These are phyloP conservation scores for Narthecium ossifragum DNA, from an alignment of 106 monocot species.

Conservation along the genomic window DNA sequence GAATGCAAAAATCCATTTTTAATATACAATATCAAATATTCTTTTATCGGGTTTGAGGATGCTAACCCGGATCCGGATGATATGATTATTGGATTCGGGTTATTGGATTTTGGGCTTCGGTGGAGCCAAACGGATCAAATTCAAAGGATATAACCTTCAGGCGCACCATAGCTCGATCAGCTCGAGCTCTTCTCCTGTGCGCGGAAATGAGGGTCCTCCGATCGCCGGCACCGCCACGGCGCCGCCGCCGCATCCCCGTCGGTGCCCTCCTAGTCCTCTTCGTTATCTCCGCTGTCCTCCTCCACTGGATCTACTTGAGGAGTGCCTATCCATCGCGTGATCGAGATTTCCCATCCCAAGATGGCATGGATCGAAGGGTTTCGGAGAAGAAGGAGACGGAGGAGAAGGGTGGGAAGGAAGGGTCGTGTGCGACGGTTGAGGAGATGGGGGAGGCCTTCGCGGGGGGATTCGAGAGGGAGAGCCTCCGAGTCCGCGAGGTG, in stretches of 20 bases:
- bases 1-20: too few species aligned
- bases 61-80: too few species aligned
- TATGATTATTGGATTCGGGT: too few species aligned
- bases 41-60: too few species aligned
- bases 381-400: conserved; percentile 1
- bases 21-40: too few species aligned
- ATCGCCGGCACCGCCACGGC: conserved; percentile 1
- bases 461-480: conserved; percentile 37
- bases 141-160: too few species aligned
- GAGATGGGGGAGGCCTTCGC: conserved; percentile 66
- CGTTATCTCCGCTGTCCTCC: conserved; percentile 10
- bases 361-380: not conserved
- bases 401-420: not conserved
- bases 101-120: too few species aligned
- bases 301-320: conserved; percentile 15
- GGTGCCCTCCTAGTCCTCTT: conserved; percentile 12
- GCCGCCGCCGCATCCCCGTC: not conserved
- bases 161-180: too few species aligned
- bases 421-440: conserved; percentile 70
- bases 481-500: conserved; percentile 52
- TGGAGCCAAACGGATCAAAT: too few species aligned
- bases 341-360: conserved; percentile 2
- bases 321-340: not conserved
- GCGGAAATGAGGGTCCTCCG: not conserved
- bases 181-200: not conserved